phyloP scores from a whole-genome alignment of 2,329 filamentous ascomycete species.

The Clarireedia hainanense region DNA sequence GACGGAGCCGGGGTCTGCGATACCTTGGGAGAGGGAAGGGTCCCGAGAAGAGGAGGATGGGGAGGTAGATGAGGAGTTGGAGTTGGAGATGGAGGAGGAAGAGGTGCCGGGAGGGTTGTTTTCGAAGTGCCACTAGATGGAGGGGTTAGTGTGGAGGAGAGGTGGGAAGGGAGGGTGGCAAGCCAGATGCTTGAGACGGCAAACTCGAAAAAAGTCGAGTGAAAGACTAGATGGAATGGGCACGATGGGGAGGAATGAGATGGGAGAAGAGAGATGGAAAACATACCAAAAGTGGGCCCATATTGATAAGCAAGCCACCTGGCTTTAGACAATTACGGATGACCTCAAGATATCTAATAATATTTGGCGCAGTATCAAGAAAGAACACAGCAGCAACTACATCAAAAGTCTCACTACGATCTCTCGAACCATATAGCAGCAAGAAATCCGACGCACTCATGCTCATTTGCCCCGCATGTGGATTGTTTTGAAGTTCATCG shows the following conservation, averaged over 20 bases:
- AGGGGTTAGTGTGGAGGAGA: neutral
- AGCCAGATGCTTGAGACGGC: too few relatives aligned
- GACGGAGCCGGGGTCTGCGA: constrained; percentile 82
- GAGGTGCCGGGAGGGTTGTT: constrained; percentile 53
- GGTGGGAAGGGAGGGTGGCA: neutral
- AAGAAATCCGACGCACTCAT: constrained; percentile 95
- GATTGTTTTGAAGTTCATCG: constrained; percentile 37
- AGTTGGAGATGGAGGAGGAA: neutral
- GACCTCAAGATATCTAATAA: constrained; percentile 82
- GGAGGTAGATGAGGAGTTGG: neutral
- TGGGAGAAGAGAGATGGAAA: neutral
- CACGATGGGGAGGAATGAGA: neutral
- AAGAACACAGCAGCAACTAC: constrained; percentile 90
- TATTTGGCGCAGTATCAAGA: constrained; percentile 90
- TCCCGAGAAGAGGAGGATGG: neutral
- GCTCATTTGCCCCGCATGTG: constrained; percentile 59
- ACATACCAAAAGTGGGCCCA: constrained; percentile 64
- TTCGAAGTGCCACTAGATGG: constrained; percentile 77
- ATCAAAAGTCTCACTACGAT: constrained; percentile 59
- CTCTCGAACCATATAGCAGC: constrained; percentile 65
- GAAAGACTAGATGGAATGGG: too few relatives aligned
- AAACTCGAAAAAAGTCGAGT: too few relatives aligned
- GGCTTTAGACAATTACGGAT: constrained; percentile 69
- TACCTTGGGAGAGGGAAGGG: constrained; percentile 41
- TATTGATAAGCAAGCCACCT: constrained; percentile 78